Base-by-base conservation (phyloP, 371 early-diverging fungal species). In the Rhizopus sp. region DNA sequence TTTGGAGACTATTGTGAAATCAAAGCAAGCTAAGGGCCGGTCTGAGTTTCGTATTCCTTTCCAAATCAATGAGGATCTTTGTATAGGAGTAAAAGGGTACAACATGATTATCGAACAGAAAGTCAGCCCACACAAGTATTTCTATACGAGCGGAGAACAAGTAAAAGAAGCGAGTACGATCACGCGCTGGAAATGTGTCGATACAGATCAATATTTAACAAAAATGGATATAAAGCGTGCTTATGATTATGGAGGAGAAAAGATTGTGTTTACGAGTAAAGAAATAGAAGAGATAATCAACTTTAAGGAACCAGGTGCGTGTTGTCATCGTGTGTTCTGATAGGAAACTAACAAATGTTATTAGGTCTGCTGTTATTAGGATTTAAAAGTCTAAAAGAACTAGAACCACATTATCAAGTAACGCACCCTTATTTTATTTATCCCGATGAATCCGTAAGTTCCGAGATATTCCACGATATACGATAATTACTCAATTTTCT, bases 381-480 rank as follows among this genome's bases (percentile, higher is more conserved):
- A 12, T 91, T 90, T 68, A 86, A 84, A 55, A 70, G 74, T 6
- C 60, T 34, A 16, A 37, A 29, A 23, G 60, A 54, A 0, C 61
- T 84, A 7, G 69, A 72, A 42, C 55, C 64, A 46, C 61, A 88
- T 46, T 72, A 84, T 60, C 88, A 89, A 51, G 60, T 92, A 40
- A 55, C 53, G 13, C 87, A 88, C 63, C 67, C 88, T 7, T 66
- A 77, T 49, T 91, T 92, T 69, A 70, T 93, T 42, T 85, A 85
- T 64, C 92, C 93, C 0, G 90, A 92, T 61, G 91, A 93, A 61
- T 59, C 45, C 46, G 88, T 85, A 72, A 60, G 16, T 34, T 34
- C 41, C 46, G 33, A 44, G 32, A 46, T 32, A 39, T 38, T 32
- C 49, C 32, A 23, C 23, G 23, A 23, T 23, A 23, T 23, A 23